These are phyloP conservation scores for Calonectria hongkongensis DNA, from an alignment of 2,329 filamentous ascomycete species.

Conservation along the genomic window DNA sequence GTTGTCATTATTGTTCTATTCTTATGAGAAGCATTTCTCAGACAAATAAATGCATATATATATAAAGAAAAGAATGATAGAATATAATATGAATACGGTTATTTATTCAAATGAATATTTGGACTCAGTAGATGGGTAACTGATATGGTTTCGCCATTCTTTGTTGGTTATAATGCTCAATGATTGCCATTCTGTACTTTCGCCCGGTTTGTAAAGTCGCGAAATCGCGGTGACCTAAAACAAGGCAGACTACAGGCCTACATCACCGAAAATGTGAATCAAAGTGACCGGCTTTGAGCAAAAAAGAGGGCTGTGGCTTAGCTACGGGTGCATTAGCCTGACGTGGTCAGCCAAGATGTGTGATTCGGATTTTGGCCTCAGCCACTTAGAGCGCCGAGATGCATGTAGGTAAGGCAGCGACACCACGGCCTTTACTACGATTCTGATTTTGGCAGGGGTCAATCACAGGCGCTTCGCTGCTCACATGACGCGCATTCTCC, in stretches of 20 bases:
- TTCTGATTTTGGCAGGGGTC: neutral
- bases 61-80: too few species aligned
- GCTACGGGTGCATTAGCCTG: neutral
- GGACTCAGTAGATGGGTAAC: neutral
- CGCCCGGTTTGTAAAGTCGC: neutral
- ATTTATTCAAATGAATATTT: neutral
- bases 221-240: neutral
- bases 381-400: neutral
- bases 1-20: too few species aligned
- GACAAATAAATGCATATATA: too few species aligned
- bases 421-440: neutral
- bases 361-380: constrained; percentile 4
- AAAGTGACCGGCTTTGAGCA: neutral
- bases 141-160: neutral
- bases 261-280: neutral
- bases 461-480: neutral
- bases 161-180: neutral
- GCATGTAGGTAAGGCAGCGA: neutral
- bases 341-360: neutral
- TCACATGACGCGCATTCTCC: neutral
- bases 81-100: too few species aligned
- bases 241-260: neutral
- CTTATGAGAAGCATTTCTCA: neutral
- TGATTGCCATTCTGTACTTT: too few species aligned
- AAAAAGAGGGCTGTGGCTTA: neutral